Evolutionary conservation across 225 moss, liverwort and hornwort genomes (phyloP).

Genomic region (Polytrichum commune): DNA sequence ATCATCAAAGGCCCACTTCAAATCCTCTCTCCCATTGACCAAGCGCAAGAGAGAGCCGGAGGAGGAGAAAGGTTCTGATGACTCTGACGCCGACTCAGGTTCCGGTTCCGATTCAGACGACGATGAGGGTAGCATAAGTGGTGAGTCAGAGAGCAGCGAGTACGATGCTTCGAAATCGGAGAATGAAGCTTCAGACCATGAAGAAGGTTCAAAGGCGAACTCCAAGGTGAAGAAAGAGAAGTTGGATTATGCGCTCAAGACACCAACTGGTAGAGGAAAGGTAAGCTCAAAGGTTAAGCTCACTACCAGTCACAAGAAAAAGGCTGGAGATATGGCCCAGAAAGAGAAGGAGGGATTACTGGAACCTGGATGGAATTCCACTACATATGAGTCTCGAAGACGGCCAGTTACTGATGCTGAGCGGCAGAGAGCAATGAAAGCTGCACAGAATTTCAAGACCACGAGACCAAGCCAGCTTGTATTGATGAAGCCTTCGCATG

Average conservation of each 20-base stretch:
- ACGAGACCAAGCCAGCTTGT: conserved; percentile 23
- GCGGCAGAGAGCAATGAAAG: conserved; percentile 18
- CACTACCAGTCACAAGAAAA: background rate
- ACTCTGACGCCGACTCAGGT: conserved; percentile 5
- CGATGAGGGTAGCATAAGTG: too few relatives aligned
- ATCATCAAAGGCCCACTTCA: background rate
- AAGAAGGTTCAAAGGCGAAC: background rate
- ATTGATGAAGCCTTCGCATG: conserved; percentile 53
- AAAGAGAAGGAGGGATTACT: background rate
- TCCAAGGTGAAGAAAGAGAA: conserved; percentile 4
- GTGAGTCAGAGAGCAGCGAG: conserved; percentile 19
- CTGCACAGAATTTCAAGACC: conserved; percentile 19
- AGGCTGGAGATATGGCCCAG: background rate
- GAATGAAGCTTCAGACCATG: conserved; percentile 19
- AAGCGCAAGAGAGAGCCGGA: conserved; percentile 35
- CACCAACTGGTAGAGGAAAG: background rate
- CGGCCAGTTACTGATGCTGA: conserved; percentile 26
- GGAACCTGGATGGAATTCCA: conserved; percentile 44
- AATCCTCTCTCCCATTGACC: background rate
- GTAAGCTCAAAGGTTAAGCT: background rate
- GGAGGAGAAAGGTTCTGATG: conserved; percentile 20
- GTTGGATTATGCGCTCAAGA: conserved; percentile 3
- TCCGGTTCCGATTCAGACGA: too few relatives aligned
- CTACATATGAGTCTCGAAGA: conserved; percentile 39
- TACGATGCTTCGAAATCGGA: conserved; percentile 17